Conservation (phyloP, 140 eudicot genomes). For the Bidens hawaiensis region DNA sequence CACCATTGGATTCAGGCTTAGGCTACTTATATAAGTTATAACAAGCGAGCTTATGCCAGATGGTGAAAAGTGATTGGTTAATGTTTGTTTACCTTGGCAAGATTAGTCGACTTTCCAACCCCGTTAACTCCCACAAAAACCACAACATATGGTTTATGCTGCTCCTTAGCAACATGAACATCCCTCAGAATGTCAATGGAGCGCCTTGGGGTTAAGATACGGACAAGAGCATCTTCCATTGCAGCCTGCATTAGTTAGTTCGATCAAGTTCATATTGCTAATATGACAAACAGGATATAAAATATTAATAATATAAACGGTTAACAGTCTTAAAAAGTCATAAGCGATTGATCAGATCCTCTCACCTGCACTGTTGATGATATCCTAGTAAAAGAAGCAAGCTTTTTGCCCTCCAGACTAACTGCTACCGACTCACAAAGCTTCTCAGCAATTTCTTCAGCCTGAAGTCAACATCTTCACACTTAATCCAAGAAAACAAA, state of each 20-base stretch:
- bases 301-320: background rate
- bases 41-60: background rate
- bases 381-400: slow-evolving; percentile 89
- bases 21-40: background rate
- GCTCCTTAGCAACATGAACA: slow-evolving; percentile 96
- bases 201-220: slow-evolving; percentile 89
- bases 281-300: background rate
- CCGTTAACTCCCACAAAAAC: slow-evolving; percentile 99
- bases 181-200: slow-evolving; percentile 95
- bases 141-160: slow-evolving; percentile 91
- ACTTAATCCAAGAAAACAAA: slow-evolving; percentile 3
- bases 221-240: slow-evolving; percentile 98
- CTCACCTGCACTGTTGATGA: slow-evolving; percentile 90
- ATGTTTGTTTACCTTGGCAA: slow-evolving; percentile 68
- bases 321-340: background rate
- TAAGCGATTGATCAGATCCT: background rate
- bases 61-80: background rate
- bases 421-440: slow-evolving; percentile 95
- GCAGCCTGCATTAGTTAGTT: slow-evolving; percentile 55
- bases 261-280: slow-evolving; percentile 8
- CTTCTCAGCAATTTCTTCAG: slow-evolving; percentile 96
- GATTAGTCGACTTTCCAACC: slow-evolving; percentile 98
- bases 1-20: slow-evolving; percentile 21
- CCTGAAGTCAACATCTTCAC: slow-evolving; percentile 35
- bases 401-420: slow-evolving; percentile 90